A percentile compares a stretch with the other conserved stretches of the same genome.
Conservation (phyloP, 2,329 filamentous ascomycete genomes). For the Ophiostoma fasciatum region DNA sequence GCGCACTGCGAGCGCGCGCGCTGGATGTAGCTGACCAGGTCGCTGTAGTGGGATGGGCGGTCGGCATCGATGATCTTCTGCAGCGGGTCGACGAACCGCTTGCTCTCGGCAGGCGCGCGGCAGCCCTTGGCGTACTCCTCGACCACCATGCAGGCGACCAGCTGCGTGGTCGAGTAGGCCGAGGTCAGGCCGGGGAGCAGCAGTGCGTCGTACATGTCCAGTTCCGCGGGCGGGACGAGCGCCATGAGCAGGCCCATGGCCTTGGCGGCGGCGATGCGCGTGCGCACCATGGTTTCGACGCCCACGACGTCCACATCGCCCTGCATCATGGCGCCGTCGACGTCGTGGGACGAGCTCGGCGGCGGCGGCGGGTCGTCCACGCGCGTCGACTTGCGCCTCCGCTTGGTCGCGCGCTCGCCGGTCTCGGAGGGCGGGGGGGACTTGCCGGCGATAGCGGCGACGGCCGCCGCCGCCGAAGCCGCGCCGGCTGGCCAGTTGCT, state of each 20-base stretch:
- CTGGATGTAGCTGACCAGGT: constrained; percentile 80
- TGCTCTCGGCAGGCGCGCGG: constrained; percentile 29
- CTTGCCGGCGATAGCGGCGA: too few relatives aligned
- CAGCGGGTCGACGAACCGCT: constrained; percentile 49
- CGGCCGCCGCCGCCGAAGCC: too few relatives aligned
- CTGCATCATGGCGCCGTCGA: constrained; percentile 95
- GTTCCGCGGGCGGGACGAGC: constrained; percentile 48
- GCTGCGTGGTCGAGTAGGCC: constrained; percentile 69
- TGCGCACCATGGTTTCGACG: constrained; percentile 73
- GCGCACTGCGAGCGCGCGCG: constrained; percentile 84
- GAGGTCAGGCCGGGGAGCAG: constrained; percentile 55
- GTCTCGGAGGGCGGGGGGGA: constrained; percentile 34
- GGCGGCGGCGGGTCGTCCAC: constrained; percentile 49
- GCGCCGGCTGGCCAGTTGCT: constrained; percentile 27
- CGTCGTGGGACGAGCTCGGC: constrained; percentile 75
- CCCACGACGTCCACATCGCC: constrained; percentile 93
- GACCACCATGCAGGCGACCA: constrained; percentile 67
- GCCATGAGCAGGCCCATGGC: constrained; percentile 79
- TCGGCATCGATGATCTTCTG: constrained; percentile 68
- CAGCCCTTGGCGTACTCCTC: constrained; percentile 70
- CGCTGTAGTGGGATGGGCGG: constrained; percentile 68
- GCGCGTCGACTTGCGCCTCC: constrained; percentile 75
- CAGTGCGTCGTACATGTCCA: constrained; percentile 48
- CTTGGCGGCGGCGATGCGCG: constrained; percentile 71
- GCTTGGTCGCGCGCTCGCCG: constrained; percentile 52